Base-by-base conservation (phyloP, 257 asterid genomes). In the Solanum bukasovii region DNA sequence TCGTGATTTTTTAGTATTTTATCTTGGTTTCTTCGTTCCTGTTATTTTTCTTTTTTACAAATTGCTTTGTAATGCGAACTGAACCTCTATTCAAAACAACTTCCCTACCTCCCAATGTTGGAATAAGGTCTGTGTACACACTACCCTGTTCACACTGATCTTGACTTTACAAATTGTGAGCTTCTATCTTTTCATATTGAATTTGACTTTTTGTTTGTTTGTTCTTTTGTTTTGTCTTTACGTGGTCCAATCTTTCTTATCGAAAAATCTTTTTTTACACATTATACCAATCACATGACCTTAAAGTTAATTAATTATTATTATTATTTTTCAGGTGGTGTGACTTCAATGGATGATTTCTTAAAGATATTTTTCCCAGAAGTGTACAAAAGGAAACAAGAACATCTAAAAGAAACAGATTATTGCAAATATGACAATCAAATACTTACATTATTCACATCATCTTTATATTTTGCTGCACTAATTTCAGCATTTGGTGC, bases 301-400 rank as follows among this genome's bases (percentile, higher is more conserved):
- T 44, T 44, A 44, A 44, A 44, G 52, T 12, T 44, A 13, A 13
- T 42, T 11, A 42, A 42, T 42, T 42, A 5, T 14, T 6, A 52
- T 16, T 52, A 56, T 56, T 18, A 18, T 7, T 29, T 85, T 2
- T 87, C 92, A 94, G 98, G 98, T 63, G 98, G 98, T 2, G 98
- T 95, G 84, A 95, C 98, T 7, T 92, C 97, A 10, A 95, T 95
- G 98, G 98, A 93, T 25, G 93, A 93, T 82, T 95, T 95, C 90
- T 84, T 95, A 79, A 86, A 61, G n/a, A 91, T 94, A 46, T 95
- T 95, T 89, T 95, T 95, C 89, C 98, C 97, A 0, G 13, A 83
- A 5, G 94, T 95, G 68, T 94, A 94, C 71, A 31, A 16, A 11
- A 91, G 95, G 71, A 93, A 92, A 84, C 95, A 92, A 1, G 89